phyloP scores from a whole-genome alignment of 345 rosid genomes.

The Lepidium didymum region DNA sequence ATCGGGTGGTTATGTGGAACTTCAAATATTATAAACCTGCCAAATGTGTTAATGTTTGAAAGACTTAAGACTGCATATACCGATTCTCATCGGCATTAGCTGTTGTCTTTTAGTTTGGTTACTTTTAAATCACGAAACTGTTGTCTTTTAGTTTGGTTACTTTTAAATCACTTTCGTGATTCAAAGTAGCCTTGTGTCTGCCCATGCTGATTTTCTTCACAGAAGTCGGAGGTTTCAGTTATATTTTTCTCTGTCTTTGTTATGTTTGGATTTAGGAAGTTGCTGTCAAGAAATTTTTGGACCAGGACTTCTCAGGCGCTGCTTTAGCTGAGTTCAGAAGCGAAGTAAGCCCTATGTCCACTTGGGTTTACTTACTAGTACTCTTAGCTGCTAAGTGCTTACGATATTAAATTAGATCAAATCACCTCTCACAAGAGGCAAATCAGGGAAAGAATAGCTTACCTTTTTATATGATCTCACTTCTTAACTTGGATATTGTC shows the following conservation, averaged over 20 bases:
- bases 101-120: background rate
- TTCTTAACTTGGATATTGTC: background rate
- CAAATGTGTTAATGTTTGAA: background rate
- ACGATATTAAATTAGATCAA: background rate
- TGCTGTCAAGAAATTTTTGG: constrained; percentile 98
- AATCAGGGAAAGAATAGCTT: background rate
- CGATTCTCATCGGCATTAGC: background rate
- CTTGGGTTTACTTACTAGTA: background rate
- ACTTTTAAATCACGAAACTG: no score
- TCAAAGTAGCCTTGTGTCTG: background rate
- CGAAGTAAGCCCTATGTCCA: constrained; percentile 62
- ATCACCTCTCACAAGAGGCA: background rate
- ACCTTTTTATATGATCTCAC: background rate
- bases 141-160: background rate
- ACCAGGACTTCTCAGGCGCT: constrained; percentile 98
- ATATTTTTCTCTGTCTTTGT: constrained; percentile 24
- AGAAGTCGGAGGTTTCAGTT: background rate
- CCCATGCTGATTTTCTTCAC: background rate
- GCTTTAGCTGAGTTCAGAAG: constrained; percentile 95
- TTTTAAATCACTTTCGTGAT: background rate
- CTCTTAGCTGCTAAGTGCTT: background rate
- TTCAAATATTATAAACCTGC: background rate
- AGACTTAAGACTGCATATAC: background rate
- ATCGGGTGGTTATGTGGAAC: background rate
- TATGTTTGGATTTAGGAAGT: constrained; percentile 67